Evolutionary conservation across 129 eudicot genomes (phyloP), one percentile per base, ranked within the genome.

Genomic region (Helianthus tuberosus): DNA sequence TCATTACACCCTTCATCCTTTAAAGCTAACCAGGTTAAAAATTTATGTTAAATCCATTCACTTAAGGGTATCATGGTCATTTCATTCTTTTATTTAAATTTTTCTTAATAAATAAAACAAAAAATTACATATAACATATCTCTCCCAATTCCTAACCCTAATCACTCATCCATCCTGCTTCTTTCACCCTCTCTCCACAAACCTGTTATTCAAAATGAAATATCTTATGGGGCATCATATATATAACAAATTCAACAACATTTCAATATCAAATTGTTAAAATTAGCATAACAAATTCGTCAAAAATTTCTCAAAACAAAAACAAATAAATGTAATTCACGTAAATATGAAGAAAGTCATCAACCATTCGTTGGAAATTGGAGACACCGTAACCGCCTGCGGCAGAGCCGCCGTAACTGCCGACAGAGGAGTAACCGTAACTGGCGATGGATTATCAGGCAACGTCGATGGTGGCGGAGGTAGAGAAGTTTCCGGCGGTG

Each of bases 341-440:
- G 25, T 35, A 69, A 32, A 15, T 73, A 79, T 68, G 53, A 13
- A 66, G 12, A 47, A 49, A 60, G 36, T 20, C 69, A 72, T 64
- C 77, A 80, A 52, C 91, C 79, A 74, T 48, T 80, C 48, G 70
- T 87, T 32, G 96, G 96, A 86, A 88, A n/a, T 93, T 49, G 97
- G 97, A 60, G 91, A 50, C 54, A 76, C 88, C 82, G 68, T 64
- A 23, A 76, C 88, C 14, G 89, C 60, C 55, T 86, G 89, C 66
- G 92, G 86, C 51, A 87, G 86, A 69, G 89, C 87, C 1, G 63
- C 75, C 23, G 69, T 13, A 5, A 77, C 78, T 43, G 3, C 39
- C 43, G 74, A 50, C 10, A 80, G 78, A 6, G 86, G 73, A 53
- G 96, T 79, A 2, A 16, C n/a, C 4, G 81, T 60, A 35, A 39